phyloP scores from a whole-genome alignment of 306 rosid genomes.

The Castanea mollissima region DNA sequence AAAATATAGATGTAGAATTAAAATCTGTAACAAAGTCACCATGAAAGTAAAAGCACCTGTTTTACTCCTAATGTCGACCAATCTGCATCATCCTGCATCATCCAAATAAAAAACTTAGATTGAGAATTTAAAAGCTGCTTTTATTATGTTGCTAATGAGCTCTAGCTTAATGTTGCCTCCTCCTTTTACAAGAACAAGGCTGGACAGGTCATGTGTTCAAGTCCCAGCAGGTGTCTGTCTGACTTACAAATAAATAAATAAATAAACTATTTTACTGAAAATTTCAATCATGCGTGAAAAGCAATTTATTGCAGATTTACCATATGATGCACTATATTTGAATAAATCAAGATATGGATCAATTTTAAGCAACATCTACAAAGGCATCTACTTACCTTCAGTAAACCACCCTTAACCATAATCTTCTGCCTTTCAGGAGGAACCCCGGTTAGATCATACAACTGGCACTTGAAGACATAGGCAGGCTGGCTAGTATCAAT shows the following conservation, averaged over 20 bases:
- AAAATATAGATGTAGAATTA: neutral
- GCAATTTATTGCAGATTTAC: neutral
- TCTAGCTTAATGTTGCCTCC: neutral
- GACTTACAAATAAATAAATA: neutral
- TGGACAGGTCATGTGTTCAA: neutral
- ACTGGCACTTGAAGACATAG: conserved; percentile 88
- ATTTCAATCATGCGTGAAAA: neutral
- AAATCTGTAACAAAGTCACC: conserved; percentile 6
- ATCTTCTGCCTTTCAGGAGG: conserved; percentile 98
- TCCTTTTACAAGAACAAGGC: neutral
- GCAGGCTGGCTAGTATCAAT: conserved; percentile 87
- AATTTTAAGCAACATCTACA: neutral
- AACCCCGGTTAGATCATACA: conserved; percentile 89
- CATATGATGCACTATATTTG: neutral
- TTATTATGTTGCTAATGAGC: neutral
- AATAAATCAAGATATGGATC: neutral
- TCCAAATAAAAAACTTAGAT: neutral
- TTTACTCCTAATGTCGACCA: conserved; percentile 87
- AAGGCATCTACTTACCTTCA: conserved; percentile 59
- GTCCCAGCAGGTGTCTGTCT: neutral
- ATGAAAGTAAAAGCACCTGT: conserved; percentile 46
- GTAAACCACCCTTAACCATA: conserved; percentile 97
- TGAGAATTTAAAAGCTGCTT: conserved; percentile 4
- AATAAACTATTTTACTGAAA: neutral
- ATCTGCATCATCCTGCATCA: conserved; percentile 88